Percentiles rank a stretch among this genome's conserved stretches.
These are phyloP conservation scores for Zygnema cylindricum DNA, from an alignment of 139 green algal genomes.

Conservation along the genomic window DNA sequence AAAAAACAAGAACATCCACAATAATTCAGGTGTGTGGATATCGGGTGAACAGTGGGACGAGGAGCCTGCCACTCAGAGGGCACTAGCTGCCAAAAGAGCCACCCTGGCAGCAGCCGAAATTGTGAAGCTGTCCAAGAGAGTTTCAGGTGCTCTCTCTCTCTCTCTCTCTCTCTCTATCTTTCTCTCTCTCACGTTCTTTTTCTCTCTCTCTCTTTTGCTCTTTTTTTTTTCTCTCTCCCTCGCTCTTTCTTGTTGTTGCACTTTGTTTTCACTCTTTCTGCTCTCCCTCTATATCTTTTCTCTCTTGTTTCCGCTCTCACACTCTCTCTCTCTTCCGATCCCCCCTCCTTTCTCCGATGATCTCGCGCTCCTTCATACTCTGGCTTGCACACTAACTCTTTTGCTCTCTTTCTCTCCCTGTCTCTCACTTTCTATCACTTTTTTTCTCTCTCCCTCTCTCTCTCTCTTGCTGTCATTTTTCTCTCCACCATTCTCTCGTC, in stretches of 20 bases:
- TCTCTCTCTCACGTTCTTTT: too few relatives aligned
- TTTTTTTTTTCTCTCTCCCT: too few relatives aligned
- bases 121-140: conserved; percentile 31
- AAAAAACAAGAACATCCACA: neutral
- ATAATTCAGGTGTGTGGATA: too few relatives aligned
- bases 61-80: conserved; percentile 25
- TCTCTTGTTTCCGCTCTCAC: too few relatives aligned
- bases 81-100: conserved; percentile 36
- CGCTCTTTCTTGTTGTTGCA: too few relatives aligned
- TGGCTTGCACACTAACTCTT: neutral
- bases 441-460: too few relatives aligned
- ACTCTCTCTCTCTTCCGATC: conserved; percentile 1
- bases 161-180: conserved; percentile 15
- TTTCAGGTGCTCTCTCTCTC: conserved; percentile 41
- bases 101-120: conserved; percentile 44
- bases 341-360: neutral
- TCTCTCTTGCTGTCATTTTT: too few relatives aligned
- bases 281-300: too few relatives aligned
- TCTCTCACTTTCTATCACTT: too few relatives aligned
- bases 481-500: neutral
- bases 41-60: conserved; percentile 41
- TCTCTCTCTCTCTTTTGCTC: too few relatives aligned
- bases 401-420: neutral
- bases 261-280: too few relatives aligned
- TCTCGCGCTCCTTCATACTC: neutral